These are phyloP conservation scores for Lactarius evosmus DNA, from an alignment of 768 basidiomycete genomes.

Conservation along the genomic window DNA sequence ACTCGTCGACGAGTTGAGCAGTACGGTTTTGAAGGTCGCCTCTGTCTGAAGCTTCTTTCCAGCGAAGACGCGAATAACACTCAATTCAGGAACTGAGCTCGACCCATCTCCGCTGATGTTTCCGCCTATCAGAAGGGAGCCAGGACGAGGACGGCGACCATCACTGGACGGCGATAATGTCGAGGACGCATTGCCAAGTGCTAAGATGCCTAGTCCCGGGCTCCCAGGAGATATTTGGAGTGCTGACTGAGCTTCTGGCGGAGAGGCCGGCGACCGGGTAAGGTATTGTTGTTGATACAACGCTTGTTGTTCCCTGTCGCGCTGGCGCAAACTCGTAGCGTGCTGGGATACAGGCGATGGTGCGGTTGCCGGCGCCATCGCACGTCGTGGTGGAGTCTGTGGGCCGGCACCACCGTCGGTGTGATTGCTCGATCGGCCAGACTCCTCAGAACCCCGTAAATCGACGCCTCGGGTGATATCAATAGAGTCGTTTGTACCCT, in stretches of 20 bases:
- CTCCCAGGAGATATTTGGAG: slow-evolving; percentile 77
- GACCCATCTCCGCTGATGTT: slow-evolving; percentile 59
- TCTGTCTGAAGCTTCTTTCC: slow-evolving; percentile 88
- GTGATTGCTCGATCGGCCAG: slow-evolving; percentile 49
- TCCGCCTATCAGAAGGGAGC: slow-evolving; percentile 69
- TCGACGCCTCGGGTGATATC: slow-evolving; percentile 38
- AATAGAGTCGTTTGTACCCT: slow-evolving; percentile 41
- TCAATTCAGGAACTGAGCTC: slow-evolving; percentile 72
- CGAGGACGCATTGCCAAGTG: slow-evolving; percentile 41
- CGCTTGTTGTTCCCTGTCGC: slow-evolving; percentile 85
- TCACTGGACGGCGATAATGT: slow-evolving; percentile 44
- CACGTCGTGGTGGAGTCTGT: slow-evolving; percentile 33
- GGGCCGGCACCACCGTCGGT: slow-evolving; percentile 10
- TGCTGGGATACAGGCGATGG: slow-evolving; percentile 53
- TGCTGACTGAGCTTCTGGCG: slow-evolving; percentile 68
- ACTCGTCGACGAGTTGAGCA: slow-evolving; percentile 84
- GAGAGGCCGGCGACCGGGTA: slow-evolving; percentile 76
- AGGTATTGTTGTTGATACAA: slow-evolving; percentile 83
- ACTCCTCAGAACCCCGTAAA: slow-evolving; percentile 58
- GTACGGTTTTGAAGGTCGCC: slow-evolving; percentile 96
- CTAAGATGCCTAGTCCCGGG: slow-evolving; percentile 50
- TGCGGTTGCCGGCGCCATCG: slow-evolving; percentile 35
- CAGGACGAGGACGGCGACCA: slow-evolving; percentile 58
- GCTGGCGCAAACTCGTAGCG: slow-evolving; percentile 69
- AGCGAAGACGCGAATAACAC: slow-evolving; percentile 94